Evolutionary conservation across 1,139 yeast genomes (phyloP).

Genomic region (Meyerozyma guilliermondii): DNA sequence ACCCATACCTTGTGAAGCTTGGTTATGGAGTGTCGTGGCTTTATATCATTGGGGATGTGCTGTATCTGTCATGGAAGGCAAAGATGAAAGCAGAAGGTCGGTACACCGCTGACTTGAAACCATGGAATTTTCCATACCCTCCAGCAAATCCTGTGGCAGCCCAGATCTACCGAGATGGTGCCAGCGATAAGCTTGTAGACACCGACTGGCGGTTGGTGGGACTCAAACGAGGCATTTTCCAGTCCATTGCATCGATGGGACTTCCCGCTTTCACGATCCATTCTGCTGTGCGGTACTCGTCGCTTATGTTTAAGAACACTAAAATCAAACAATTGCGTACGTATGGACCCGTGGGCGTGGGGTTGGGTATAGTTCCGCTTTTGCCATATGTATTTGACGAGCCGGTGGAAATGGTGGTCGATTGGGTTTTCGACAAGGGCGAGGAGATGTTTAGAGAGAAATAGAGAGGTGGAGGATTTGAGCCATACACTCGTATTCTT

Average conservation of each 20-base stretch:
- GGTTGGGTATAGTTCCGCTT: slow-evolving; percentile 72
- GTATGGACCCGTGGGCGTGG: slow-evolving; percentile 76
- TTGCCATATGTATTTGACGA: slow-evolving; percentile 78
- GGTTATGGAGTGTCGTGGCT: slow-evolving; percentile 79
- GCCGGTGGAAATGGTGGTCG: slow-evolving; percentile 72
- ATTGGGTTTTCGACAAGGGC: slow-evolving; percentile 57
- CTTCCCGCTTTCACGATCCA: slow-evolving; percentile 85
- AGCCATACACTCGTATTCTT: too few species aligned
- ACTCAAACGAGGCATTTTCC: slow-evolving; percentile 71
- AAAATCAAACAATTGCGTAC: slow-evolving; percentile 36
- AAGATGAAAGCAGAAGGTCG: slow-evolving; percentile 64
- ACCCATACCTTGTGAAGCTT: slow-evolving; percentile 55
- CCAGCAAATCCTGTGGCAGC: slow-evolving; percentile 38
- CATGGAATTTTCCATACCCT: slow-evolving; percentile 58
- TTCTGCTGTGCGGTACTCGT: slow-evolving; percentile 68
- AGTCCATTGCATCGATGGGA: slow-evolving; percentile 81
- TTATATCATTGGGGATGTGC: slow-evolving; percentile 74
- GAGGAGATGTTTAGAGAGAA: slow-evolving; percentile 29
- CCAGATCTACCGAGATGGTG: slow-evolving; percentile 20
- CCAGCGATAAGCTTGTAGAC: slow-evolving; percentile 28
- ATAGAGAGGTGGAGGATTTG: too few species aligned
- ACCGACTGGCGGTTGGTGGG: slow-evolving; percentile 64
- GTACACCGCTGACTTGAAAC: slow-evolving; percentile 56
- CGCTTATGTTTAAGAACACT: slow-evolving; percentile 48
- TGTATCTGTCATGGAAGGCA: slow-evolving; percentile 72